Percentiles rank a stretch among this genome's conserved stretches.
These are phyloP conservation scores for Nicotiana tabacum DNA, from an alignment of 257 asterid genomes.

Conservation along the genomic window DNA sequence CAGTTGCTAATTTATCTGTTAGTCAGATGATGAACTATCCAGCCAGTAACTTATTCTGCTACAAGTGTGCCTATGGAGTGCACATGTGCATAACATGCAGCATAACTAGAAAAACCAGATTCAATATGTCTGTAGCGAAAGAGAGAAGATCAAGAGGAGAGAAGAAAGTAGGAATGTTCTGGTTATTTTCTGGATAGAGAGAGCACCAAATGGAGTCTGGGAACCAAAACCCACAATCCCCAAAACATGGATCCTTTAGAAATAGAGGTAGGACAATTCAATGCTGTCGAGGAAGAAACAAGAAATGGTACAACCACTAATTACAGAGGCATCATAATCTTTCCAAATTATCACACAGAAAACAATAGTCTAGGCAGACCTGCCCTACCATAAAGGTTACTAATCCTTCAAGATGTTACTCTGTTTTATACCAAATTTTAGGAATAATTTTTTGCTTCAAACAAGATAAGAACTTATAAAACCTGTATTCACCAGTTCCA, in stretches of 20 bases:
- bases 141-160: not conserved
- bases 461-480: not conserved
- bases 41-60: not conserved
- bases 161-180: not conserved
- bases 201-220: not conserved
- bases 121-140: not conserved
- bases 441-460: not conserved
- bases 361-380: not conserved
- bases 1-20: not conserved
- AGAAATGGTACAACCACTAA: not conserved
- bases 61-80: not conserved
- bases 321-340: not conserved
- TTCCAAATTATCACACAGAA: not conserved
- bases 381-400: not conserved
- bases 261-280: not conserved
- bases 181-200: not conserved
- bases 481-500: not conserved
- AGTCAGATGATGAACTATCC: not conserved
- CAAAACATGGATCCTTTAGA: not conserved
- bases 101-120: not conserved
- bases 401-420: slow-evolving; percentile 1
- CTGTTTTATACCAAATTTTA: not conserved
- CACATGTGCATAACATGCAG: not conserved
- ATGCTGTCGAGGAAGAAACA: not conserved
- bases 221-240: not conserved